Evolutionary conservation across 2,329 filamentous ascomycete genomes (phyloP).

Genomic region (Ascochyta koolunga): DNA sequence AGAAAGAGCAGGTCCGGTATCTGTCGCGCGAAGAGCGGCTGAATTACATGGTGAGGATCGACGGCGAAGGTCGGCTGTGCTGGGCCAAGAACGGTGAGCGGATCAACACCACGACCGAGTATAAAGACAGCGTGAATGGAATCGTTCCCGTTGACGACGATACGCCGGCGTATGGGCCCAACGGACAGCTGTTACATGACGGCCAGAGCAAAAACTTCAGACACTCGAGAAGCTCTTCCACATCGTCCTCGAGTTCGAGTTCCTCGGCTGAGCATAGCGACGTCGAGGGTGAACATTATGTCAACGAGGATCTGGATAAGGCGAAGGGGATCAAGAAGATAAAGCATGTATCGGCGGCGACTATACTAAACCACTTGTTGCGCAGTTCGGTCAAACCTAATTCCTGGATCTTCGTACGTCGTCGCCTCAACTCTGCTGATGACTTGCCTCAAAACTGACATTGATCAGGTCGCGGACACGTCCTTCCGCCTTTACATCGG

Average conservation of each 20-base stretch:
- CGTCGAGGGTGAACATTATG: slow-evolving; percentile 68
- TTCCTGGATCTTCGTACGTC: slow-evolving; percentile 83
- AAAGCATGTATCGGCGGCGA: slow-evolving; percentile 71
- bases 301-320: slow-evolving; percentile 66
- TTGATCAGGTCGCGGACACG: slow-evolving; percentile 69
- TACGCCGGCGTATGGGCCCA: slow-evolving; percentile 50
- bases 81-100: slow-evolving; percentile 83
- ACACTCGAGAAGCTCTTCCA: slow-evolving; percentile 25
- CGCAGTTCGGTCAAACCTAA: slow-evolving; percentile 82
- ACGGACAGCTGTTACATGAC: slow-evolving; percentile 30
- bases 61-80: slow-evolving; percentile 74
- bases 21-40: slow-evolving; percentile 80
- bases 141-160: slow-evolving; percentile 53
- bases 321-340: slow-evolving; percentile 66
- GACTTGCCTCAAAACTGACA: neutral
- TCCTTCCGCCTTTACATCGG: slow-evolving; percentile 85
- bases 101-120: slow-evolving; percentile 77
- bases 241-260: slow-evolving; percentile 38
- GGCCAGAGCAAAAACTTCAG: slow-evolving; percentile 30
- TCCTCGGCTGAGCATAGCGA: slow-evolving; percentile 59
- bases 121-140: slow-evolving; percentile 77
- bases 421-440: slow-evolving; percentile 15
- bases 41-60: slow-evolving; percentile 79
- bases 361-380: slow-evolving; percentile 78
- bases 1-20: slow-evolving; percentile 82